Base-by-base conservation (phyloP, 345 rosid genomes). In the Eutrema heterophyllum region DNA sequence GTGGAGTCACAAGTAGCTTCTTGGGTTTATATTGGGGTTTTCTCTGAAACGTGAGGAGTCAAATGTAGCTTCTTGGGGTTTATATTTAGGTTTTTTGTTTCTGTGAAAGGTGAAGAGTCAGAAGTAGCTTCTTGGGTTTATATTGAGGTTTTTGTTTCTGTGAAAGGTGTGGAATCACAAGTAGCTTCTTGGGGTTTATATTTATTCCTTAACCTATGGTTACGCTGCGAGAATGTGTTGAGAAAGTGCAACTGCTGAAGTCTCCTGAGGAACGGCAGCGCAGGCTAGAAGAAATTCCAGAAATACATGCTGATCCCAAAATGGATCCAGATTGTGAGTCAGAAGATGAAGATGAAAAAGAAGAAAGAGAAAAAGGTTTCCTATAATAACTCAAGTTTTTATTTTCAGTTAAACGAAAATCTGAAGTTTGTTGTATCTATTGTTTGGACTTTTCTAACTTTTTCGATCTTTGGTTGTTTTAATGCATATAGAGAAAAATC, bases 191-290 rank as follows among this genome's bases (percentile, higher is more conserved):
- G n/a, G n/a, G n/a, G n/a, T n/a, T n/a, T n/a, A n/a, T n/a, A n/a
- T n/a, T n/a, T 74, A 18, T 49, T 85, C 88, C 96, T 92, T 95
- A 72, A 90, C 96, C 94, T 75, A 56, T 76, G 60, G 26, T 75
- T 66, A 96, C 95, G 88, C 98, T 96, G 66, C 92, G 99, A 85
- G 98, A 92, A 83, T 92, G 98, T 79, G 98, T 96, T 49, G 99
- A 96, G 84, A 96, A 92, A 79, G 68, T 96, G 84, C 98, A 96
- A 85, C 85, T 92, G 45, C 74, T 96, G 14, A 96, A 96, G 82
- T 82, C 96, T 18, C 98, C 98, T 5, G 88, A 88, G 78, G 99
- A 96, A 84, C 96, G 96, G 56, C 97, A 85, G 72, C 95, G 96
- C 51, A 84, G 96, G 81, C 81, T 96, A 59, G 96, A 92, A 62